phyloP scores from a whole-genome alignment of 2,329 filamentous ascomycete genomes.

The Cytospora schulzeri region DNA sequence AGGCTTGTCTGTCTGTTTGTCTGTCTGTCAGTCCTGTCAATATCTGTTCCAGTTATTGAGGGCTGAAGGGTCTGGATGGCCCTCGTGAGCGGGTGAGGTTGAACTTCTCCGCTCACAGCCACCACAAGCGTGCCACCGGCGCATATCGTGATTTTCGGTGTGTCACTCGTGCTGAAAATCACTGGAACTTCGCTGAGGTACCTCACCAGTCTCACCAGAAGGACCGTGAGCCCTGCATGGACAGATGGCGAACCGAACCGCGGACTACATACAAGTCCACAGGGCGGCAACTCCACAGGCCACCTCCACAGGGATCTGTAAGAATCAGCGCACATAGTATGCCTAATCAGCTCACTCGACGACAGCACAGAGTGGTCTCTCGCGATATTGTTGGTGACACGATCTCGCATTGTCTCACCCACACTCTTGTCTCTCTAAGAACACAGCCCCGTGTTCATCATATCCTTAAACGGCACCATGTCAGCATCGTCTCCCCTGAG shows the following conservation, averaged over 20 bases:
- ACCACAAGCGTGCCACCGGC: constrained; percentile 16
- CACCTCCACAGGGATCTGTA: not conserved
- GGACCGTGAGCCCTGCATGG: not conserved
- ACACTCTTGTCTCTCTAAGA: constrained; percentile 15
- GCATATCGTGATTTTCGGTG: not conserved
- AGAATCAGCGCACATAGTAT: not conserved
- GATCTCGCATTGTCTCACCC: constrained; percentile 12
- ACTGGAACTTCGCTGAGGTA: not conserved
- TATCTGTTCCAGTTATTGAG: not conserved
- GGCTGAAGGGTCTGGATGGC: not conserved
- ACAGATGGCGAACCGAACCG: not conserved
- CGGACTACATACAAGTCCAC: not conserved
- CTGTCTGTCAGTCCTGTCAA: too few relatives aligned
- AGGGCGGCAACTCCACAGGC: too few relatives aligned
- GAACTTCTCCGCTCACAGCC: constrained; percentile 19
- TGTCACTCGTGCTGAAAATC: not conserved
- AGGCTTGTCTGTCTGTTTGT: too few relatives aligned
- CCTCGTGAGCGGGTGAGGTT: not conserved
- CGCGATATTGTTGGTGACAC: not conserved
- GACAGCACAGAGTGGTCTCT: not conserved
- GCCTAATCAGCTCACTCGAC: not conserved
- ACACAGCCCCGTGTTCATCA: constrained; percentile 13
- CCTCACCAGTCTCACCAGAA: not conserved
- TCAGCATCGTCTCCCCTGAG: constrained; percentile 22
- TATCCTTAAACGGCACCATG: constrained; percentile 7